Evolutionary conservation across 2,329 filamentous ascomycete genomes (phyloP).

Genomic region (Penicillium sp.): DNA sequence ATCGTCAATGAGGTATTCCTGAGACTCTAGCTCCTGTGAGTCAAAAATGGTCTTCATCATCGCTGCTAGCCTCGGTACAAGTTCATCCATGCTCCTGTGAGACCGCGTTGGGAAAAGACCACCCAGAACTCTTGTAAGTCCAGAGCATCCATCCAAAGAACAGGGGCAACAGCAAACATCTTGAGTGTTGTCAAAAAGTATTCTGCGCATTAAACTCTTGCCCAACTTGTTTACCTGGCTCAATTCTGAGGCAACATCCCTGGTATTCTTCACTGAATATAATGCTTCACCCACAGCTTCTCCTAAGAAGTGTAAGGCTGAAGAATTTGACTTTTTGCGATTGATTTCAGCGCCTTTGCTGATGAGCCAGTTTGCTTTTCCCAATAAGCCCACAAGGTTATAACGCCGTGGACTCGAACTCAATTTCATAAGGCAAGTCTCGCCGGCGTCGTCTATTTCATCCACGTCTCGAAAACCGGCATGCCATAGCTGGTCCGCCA

Average conservation of each 20-base stretch:
- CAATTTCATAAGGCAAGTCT: too few species aligned
- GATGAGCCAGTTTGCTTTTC: constrained; percentile 13
- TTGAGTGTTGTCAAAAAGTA: constrained; percentile 9
- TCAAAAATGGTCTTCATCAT: too few species aligned
- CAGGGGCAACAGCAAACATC: constrained; percentile 15
- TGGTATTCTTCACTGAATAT: neutral
- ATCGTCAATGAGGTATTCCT: neutral
- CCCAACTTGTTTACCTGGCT: neutral
- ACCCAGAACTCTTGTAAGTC: constrained; percentile 11
- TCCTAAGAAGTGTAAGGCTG: neutral
- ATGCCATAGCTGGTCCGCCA: constrained; percentile 15
- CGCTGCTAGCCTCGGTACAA: neutral
- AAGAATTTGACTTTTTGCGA: too few species aligned
- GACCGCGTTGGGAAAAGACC: constrained; percentile 11
- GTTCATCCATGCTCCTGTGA: neutral
- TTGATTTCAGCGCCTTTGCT: constrained; percentile 13
- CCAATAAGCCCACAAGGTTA: constrained; percentile 8
- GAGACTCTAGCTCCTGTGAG: neutral
- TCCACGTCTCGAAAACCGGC: constrained; percentile 15
- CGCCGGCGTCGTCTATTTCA: constrained; percentile 5
- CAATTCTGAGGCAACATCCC: neutral
- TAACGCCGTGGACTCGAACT: neutral
- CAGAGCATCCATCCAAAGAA: constrained; percentile 13
- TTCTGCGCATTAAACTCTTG: constrained; percentile 2
- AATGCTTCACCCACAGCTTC: neutral